phyloP scores from a whole-genome alignment of 257 asterid genomes.

The Hygrophila difformis region DNA sequence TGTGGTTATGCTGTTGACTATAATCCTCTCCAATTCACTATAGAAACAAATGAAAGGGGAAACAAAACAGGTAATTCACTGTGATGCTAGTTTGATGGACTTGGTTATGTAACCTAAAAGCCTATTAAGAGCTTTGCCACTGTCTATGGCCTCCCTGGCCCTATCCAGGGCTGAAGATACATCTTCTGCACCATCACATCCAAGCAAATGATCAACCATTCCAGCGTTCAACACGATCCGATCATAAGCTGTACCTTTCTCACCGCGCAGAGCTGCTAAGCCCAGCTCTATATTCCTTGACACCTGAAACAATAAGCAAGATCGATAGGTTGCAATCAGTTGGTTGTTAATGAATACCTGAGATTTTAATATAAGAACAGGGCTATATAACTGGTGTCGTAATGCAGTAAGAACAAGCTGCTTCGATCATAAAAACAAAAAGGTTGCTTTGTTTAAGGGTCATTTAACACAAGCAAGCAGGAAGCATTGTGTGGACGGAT shows the following conservation, averaged over 20 bases:
- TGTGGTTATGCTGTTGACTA: no score
- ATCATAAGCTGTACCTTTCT: slow-evolving; percentile 85
- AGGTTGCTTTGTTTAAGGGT: no score
- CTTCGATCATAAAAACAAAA: no score
- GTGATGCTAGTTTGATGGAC: slow-evolving; percentile 37
- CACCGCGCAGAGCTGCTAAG: slow-evolving; percentile 75
- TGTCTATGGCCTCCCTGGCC: slow-evolving; percentile 88
- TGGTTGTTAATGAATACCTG: background rate
- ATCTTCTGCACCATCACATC: slow-evolving; percentile 89
- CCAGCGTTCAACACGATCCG: slow-evolving; percentile 85
- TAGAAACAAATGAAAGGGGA: no score
- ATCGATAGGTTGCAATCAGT: background rate
- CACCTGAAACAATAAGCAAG: slow-evolving; percentile 33
- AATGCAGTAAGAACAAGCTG: no score
- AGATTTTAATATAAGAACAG: no score
- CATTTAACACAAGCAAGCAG: no score
- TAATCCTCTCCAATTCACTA: no score
- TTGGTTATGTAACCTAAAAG: slow-evolving; percentile 60
- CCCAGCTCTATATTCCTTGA: slow-evolving; percentile 80
- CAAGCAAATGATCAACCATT: slow-evolving; percentile 86
- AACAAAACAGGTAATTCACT: background rate
- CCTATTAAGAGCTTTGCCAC: slow-evolving; percentile 73
- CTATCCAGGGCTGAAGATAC: slow-evolving; percentile 58
- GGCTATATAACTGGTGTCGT: no score
- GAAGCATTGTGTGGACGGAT: no score